Conservation (phyloP, 352 stramenopile genomes). For the Pythium brachiatum region DNA sequence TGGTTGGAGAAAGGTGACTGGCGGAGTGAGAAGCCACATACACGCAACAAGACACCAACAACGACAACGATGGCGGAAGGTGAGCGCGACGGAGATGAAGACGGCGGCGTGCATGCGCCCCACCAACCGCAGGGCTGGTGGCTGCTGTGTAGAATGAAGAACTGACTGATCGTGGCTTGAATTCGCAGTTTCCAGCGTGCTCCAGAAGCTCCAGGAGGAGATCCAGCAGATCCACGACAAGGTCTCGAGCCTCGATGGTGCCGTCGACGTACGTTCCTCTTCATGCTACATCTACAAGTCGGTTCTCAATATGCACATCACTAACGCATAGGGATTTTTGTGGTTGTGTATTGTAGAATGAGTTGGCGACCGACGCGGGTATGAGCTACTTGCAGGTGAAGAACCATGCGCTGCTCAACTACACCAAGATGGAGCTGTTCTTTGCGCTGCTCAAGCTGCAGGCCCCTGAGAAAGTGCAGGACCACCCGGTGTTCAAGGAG, state of each 20-base stretch:
- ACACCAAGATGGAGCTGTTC: constrained; percentile 88
- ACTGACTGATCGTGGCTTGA: background rate
- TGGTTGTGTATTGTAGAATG: constrained; percentile 34
- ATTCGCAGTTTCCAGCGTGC: constrained; percentile 34
- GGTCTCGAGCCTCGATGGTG: constrained; percentile 38
- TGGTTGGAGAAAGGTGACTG: constrained; percentile 23
- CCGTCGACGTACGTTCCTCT: constrained; percentile 42
- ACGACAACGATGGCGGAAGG: constrained; percentile 26
- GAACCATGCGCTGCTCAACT: constrained; percentile 83
- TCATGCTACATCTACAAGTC: too few species aligned
- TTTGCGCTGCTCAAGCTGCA: constrained; percentile 84
- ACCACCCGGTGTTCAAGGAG: constrained; percentile 84
- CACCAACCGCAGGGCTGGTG: background rate
- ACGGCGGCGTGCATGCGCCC: background rate
- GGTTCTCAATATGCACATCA: background rate
- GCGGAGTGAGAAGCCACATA: background rate
- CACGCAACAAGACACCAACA: background rate
- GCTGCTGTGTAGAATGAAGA: background rate
- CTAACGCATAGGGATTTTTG: too few species aligned
- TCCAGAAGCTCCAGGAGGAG: constrained; percentile 57
- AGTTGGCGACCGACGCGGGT: constrained; percentile 56
- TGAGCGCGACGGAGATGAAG: constrained; percentile 9
- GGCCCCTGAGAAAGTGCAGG: constrained; percentile 59
- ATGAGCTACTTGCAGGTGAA: constrained; percentile 87
- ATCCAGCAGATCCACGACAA: constrained; percentile 56